Evolutionary conservation across 2,329 filamentous ascomycete species (phyloP).

Genomic region (Alternaria longipes): DNA sequence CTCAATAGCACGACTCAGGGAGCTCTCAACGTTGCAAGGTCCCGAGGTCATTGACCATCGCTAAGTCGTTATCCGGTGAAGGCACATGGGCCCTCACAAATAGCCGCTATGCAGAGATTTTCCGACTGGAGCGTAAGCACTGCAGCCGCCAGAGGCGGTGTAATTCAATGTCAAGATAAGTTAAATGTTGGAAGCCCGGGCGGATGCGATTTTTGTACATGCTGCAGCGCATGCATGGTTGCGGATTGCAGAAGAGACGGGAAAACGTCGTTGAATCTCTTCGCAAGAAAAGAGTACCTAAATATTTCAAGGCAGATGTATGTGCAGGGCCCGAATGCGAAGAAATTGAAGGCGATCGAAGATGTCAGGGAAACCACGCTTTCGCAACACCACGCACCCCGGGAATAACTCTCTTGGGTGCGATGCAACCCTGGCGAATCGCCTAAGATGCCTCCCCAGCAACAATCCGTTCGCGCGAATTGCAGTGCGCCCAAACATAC

Average conservation of each 20-base stretch:
- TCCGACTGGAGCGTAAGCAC: neutral
- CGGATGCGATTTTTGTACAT: neutral
- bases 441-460: neutral
- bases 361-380: neutral
- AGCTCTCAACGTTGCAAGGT: neutral
- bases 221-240: neutral
- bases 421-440: slow-evolving; percentile 1
- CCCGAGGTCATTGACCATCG: slow-evolving; percentile 2
- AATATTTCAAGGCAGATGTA: neutral
- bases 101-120: slow-evolving; percentile 2
- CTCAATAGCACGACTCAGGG: slow-evolving; percentile 1
- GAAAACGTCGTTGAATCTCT: neutral
- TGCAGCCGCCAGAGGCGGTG: neutral
- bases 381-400: neutral
- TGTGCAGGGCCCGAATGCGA: neutral
- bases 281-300: neutral
- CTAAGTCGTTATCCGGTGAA: neutral
- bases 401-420: neutral
- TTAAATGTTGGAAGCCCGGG: neutral
- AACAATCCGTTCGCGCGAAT: neutral
- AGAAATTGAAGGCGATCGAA: neutral
- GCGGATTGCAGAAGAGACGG: neutral
- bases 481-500: neutral
- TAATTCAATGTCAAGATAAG: neutral
- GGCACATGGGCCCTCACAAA: slow-evolving; percentile 1